Conservation (phyloP, 164 flowering plant species). For the Nelumbo lutea region DNA sequence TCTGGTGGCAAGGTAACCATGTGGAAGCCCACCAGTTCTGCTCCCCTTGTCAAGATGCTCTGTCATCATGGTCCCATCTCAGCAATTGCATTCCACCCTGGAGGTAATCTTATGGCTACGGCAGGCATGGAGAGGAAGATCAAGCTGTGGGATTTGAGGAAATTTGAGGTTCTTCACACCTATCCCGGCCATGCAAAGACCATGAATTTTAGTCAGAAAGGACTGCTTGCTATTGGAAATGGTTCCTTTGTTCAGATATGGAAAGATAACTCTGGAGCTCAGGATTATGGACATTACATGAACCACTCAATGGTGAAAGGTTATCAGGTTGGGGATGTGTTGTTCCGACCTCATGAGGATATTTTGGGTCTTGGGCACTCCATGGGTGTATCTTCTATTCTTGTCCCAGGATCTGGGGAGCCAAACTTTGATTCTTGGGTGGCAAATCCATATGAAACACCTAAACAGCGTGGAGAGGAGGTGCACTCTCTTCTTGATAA, state of each 20-base stretch:
- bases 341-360: slow-evolving; percentile 87
- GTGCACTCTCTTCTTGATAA: slow-evolving; percentile 74
- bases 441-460: slow-evolving; percentile 86
- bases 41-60: slow-evolving; percentile 74
- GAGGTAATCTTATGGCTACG: slow-evolving; percentile 93
- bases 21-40: slow-evolving; percentile 88
- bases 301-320: slow-evolving; percentile 78
- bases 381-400: slow-evolving; percentile 80
- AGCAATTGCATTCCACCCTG: slow-evolving; percentile 85
- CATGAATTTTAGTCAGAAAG: slow-evolving; percentile 87
- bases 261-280: slow-evolving; percentile 45
- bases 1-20: slow-evolving; percentile 71
- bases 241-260: slow-evolving; percentile 65
- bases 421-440: slow-evolving; percentile 94
- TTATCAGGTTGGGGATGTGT: slow-evolving; percentile 54
- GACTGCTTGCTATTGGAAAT: slow-evolving; percentile 65
- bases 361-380: slow-evolving; percentile 86
- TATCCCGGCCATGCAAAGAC: slow-evolving; percentile 54
- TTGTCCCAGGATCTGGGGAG: slow-evolving; percentile 90
- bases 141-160: slow-evolving; percentile 92
- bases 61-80: slow-evolving; percentile 75
- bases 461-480: slow-evolving; percentile 81
- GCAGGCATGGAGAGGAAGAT: slow-evolving; percentile 82
- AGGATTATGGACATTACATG: slow-evolving; percentile 68
- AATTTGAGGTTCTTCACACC: slow-evolving; percentile 65